Evolutionary conservation across 202 grass and related monocot genomes (phyloP).

Genomic region (Saccharum hybrid): DNA sequence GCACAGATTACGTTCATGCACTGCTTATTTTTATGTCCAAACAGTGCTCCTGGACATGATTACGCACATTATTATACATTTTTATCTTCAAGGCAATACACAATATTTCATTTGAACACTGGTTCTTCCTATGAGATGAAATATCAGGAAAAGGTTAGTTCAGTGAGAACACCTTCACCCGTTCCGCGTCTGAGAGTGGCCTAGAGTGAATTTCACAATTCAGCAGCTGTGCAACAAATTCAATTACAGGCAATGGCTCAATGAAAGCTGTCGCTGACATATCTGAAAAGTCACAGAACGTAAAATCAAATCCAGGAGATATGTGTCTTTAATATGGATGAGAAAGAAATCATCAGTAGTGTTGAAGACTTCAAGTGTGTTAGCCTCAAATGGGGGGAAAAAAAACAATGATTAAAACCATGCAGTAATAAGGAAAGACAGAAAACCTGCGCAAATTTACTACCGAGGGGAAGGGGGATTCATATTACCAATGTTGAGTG

Average conservation of each 20-base stretch:
- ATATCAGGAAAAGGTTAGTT: constrained; percentile 22
- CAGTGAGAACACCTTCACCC: constrained; percentile 67
- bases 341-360: neutral
- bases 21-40: neutral
- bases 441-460: neutral
- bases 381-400: neutral
- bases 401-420: neutral
- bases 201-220: constrained; percentile 60
- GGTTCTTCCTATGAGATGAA: constrained; percentile 8
- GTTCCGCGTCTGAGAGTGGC: constrained; percentile 70
- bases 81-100: constrained; percentile 3
- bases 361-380: neutral
- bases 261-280: constrained; percentile 84
- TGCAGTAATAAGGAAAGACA: neutral
- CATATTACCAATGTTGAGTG: constrained; percentile 77
- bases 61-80: neutral
- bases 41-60: neutral
- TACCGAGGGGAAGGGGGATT: neutral
- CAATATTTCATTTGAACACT: constrained; percentile 6
- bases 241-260: constrained; percentile 74
- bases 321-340: neutral
- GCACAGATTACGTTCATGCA: neutral
- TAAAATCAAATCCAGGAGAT: neutral
- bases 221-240: constrained; percentile 61
- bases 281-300: constrained; percentile 58